Evolutionary conservation across 1,284 basidiomycete species (phyloP).

Genomic region (Leccinum pachyderme): DNA sequence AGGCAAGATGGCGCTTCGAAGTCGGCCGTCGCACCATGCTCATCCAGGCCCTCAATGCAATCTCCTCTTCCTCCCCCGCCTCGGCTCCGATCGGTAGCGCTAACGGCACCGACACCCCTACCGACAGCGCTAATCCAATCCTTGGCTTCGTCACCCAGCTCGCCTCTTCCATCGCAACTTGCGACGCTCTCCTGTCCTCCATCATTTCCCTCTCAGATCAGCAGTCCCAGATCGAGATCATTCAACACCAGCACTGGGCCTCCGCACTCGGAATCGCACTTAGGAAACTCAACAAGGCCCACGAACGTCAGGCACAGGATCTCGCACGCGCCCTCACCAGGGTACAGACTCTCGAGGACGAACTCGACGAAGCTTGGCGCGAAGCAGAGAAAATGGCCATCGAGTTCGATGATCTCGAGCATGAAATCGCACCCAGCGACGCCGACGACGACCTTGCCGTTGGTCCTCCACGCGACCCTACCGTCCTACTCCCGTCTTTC

Average conservation of each 20-base stretch:
- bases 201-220: conserved; percentile 60
- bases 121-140: conserved; percentile 27
- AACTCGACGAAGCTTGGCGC: conserved; percentile 78
- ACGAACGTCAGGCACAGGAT: conserved; percentile 60
- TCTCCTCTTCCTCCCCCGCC: conserved; percentile 27
- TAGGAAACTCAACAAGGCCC: conserved; percentile 73
- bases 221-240: conserved; percentile 54
- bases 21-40: conserved; percentile 69
- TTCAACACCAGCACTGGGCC: conserved; percentile 64
- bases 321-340: conserved; percentile 45
- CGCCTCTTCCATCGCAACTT: conserved; percentile 54
- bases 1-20: conserved; percentile 66
- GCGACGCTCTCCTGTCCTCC: conserved; percentile 57
- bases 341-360: conserved; percentile 57
- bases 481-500: background rate
- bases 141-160: conserved; percentile 53
- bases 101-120: background rate
- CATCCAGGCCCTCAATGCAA: conserved; percentile 59
- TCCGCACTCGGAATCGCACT: conserved; percentile 74
- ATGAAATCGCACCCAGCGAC: conserved; percentile 30
- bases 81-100: conserved; percentile 2
- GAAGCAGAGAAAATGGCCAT: conserved; percentile 69
- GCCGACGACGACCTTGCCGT: conserved; percentile 18
- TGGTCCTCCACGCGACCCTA: background rate
- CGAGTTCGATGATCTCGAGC: conserved; percentile 58